Percentiles rank a stretch among this genome's conserved stretches.
These are phyloP conservation scores for Berberis vulgaris DNA, from an alignment of 164 flowering plant genomes.

Conservation along the genomic window DNA sequence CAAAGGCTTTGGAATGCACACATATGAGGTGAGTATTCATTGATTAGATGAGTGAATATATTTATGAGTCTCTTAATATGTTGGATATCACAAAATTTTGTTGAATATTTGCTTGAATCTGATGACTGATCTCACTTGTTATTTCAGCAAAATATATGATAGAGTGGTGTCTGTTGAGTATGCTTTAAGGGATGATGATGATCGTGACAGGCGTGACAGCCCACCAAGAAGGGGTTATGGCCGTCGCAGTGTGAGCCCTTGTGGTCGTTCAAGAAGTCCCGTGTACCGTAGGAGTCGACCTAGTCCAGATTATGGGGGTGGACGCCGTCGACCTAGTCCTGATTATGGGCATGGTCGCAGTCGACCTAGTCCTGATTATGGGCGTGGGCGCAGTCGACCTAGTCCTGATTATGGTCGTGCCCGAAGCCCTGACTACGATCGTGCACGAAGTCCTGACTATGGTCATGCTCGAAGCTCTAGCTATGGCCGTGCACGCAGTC, in stretches of 20 bases:
- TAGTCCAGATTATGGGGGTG: slow-evolving; percentile 11
- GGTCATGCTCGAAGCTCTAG: slow-evolving; percentile 26
- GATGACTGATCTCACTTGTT: not conserved
- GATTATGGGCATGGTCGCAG: too few relatives aligned
- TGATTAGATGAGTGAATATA: not conserved
- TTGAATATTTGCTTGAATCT: not conserved
- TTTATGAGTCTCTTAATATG: not conserved
- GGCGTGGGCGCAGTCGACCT: not conserved
- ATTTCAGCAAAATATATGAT: slow-evolving; percentile 70
- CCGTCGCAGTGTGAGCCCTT: slow-evolving; percentile 21
- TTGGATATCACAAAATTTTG: not conserved
- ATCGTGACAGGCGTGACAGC: slow-evolving; percentile 48
- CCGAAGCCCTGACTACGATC: slow-evolving; percentile 31
- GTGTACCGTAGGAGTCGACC: slow-evolving; percentile 17
- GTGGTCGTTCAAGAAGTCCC: slow-evolving; percentile 23
- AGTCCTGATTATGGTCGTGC: slow-evolving; percentile 13
- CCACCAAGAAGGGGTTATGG: slow-evolving; percentile 38
- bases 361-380: too few relatives aligned
- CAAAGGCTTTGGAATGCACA: slow-evolving; percentile 81
- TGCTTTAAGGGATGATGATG: slow-evolving; percentile 79
- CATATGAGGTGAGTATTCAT: slow-evolving; percentile 61
- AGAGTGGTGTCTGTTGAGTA: slow-evolving; percentile 94
- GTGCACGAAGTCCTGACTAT: slow-evolving; percentile 18
- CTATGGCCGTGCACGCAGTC: slow-evolving; percentile 9
- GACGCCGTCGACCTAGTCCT: slow-evolving; percentile 20